Conservation (phyloP, 2,329 filamentous ascomycete species). For the Helotiales sp. region DNA sequence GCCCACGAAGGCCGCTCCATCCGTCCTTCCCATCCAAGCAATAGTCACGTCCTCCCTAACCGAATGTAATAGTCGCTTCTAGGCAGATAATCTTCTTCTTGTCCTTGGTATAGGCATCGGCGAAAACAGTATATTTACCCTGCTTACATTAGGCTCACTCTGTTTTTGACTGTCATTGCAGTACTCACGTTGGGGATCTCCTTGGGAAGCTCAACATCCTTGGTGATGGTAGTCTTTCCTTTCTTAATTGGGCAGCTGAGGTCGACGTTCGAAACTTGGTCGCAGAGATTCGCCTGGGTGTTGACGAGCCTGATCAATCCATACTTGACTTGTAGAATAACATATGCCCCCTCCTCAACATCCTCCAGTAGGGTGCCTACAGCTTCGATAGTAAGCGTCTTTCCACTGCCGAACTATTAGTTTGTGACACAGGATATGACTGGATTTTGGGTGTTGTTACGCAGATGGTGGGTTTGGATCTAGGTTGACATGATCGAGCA, state of each 20-base stretch:
- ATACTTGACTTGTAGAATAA: conserved; percentile 86
- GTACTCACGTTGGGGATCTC: conserved; percentile 85
- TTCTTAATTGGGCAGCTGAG: conserved; percentile 84
- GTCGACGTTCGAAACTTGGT: conserved; percentile 85
- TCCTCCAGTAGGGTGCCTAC: conserved; percentile 70
- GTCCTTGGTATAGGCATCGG: conserved; percentile 78
- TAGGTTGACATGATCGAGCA: conserved; percentile 78
- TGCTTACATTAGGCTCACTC: conserved; percentile 38
- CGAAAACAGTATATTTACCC: conserved; percentile 88
- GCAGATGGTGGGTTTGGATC: conserved; percentile 81
- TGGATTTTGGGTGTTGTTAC: conserved; percentile 58
- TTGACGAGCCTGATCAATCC: conserved; percentile 87
- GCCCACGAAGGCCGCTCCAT: neutral
- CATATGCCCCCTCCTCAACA: conserved; percentile 77
- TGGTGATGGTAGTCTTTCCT: conserved; percentile 71
- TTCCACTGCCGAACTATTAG: conserved; percentile 58
- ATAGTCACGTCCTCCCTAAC: neutral
- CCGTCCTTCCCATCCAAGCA: neutral
- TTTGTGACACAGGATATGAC: conserved; percentile 12
- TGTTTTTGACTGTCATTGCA: neutral
- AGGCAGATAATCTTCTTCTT: conserved; percentile 82
- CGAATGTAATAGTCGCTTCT: conserved; percentile 69
- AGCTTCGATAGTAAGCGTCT: conserved; percentile 76
- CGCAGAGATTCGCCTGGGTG: conserved; percentile 80
- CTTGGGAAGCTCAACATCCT: conserved; percentile 80